phyloP scores from a whole-genome alignment of 2,329 filamentous ascomycete species.

The Zelopaecilomyces penicillatus region DNA sequence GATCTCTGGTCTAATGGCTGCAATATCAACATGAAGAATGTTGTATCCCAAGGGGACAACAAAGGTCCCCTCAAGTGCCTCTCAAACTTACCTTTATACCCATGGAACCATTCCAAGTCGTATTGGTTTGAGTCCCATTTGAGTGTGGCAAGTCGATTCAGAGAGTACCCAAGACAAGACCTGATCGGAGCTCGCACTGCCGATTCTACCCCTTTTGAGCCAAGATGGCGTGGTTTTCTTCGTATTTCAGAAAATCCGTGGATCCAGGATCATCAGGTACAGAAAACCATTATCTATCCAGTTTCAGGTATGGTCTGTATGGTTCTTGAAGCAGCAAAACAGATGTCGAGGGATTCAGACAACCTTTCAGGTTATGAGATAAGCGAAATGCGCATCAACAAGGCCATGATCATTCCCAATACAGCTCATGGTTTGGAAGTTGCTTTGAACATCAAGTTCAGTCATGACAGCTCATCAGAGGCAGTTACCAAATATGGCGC shows the following conservation, averaged over 20 bases:
- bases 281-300: constrained; percentile 42
- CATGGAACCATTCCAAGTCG: constrained; percentile 44
- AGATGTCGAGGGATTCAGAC: constrained; percentile 22
- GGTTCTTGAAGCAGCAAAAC: constrained; percentile 38
- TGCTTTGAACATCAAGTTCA: constrained; percentile 34
- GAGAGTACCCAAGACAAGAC: constrained; percentile 39
- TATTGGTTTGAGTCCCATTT: constrained; percentile 48
- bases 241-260: constrained; percentile 42
- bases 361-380: constrained; percentile 32
- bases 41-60: constrained; percentile 14
- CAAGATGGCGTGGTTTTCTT: constrained; percentile 42
- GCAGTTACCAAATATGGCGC: not conserved
- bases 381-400: constrained; percentile 36
- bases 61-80: constrained; percentile 26
- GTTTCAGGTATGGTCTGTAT: constrained; percentile 42
- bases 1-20: constrained; percentile 30
- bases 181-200: constrained; percentile 39
- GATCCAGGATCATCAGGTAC: constrained; percentile 43
- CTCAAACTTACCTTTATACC: constrained; percentile 40
- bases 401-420: constrained; percentile 43
- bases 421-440: constrained; percentile 41
- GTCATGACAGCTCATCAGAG: constrained; percentile 4
- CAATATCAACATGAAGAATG: constrained; percentile 21
- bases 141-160: constrained; percentile 34
- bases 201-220: constrained; percentile 36